These are phyloP conservation scores for Sphaceloma murrayae DNA, from an alignment of 2,329 filamentous ascomycete species.

Conservation along the genomic window DNA sequence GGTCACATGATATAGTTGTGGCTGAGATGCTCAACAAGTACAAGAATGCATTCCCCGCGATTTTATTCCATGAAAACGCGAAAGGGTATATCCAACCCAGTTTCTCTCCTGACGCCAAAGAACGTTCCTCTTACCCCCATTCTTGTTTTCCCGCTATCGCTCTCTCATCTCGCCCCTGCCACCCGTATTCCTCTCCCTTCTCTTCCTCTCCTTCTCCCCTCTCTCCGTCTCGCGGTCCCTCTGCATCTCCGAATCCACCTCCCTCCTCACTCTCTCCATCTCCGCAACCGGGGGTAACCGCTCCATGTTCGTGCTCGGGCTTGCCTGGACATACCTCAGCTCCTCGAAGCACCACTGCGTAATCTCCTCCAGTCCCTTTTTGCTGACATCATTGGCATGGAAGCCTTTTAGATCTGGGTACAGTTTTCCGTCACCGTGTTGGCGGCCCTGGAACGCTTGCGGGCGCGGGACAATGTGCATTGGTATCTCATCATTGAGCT, in stretches of 20 bases:
- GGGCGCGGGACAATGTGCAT: conserved; percentile 67
- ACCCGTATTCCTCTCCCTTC: conserved; percentile 38
- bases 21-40: too few species aligned
- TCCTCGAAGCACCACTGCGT: conserved; percentile 74
- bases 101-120: neutral
- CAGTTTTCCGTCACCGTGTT: conserved; percentile 59
- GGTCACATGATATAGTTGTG: too few species aligned
- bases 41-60: too few species aligned
- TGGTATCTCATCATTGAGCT: conserved; percentile 65
- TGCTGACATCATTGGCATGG: conserved; percentile 56
- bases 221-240: conserved; percentile 58
- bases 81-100: too few species aligned
- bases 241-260: conserved; percentile 58
- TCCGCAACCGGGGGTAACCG: conserved; percentile 62
- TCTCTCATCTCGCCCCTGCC: conserved; percentile 34
- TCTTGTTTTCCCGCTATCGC: neutral
- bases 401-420: conserved; percentile 84
- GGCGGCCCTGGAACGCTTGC: conserved; percentile 70
- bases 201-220: conserved; percentile 36
- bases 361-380: conserved; percentile 67
- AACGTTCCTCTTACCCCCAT: neutral
- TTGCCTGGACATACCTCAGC: conserved; percentile 70
- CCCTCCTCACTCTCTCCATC: conserved; percentile 52
- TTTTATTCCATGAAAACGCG: too few species aligned
- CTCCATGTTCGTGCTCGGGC: conserved; percentile 79